A percentile compares a stretch with the other conserved stretches of the same genome.
These are phyloP conservation scores for Penicillium bialowiezense DNA, from an alignment of 495 filamentous ascomycete species.

Conservation along the genomic window DNA sequence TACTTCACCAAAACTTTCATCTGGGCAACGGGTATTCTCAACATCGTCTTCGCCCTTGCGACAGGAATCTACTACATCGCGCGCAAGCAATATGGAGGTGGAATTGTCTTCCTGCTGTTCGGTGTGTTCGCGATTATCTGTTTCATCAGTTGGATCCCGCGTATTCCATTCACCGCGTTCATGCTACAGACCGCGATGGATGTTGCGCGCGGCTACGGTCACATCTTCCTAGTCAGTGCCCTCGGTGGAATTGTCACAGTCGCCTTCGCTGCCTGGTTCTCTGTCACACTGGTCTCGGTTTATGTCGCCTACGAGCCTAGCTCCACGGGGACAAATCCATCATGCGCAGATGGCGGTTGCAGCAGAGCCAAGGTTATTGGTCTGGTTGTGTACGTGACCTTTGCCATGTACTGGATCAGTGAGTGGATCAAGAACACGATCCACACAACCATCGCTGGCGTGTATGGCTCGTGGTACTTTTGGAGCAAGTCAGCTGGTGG, in stretches of 20 bases:
- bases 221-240: conserved; percentile 82
- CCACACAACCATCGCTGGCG: conserved; percentile 80
- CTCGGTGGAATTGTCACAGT: conserved; percentile 73
- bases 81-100: conserved; percentile 71
- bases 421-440: conserved; percentile 92
- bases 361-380: conserved; percentile 75
- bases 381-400: conserved; percentile 80
- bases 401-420: conserved; percentile 87
- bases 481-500: conserved; percentile 55
- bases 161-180: conserved; percentile 84
- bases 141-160: conserved; percentile 77
- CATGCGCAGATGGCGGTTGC: conserved; percentile 71
- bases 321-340: conserved; percentile 48
- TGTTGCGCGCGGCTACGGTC: conserved; percentile 74
- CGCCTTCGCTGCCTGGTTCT: conserved; percentile 68
- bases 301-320: conserved; percentile 78
- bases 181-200: conserved; percentile 90
- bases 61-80: conserved; percentile 67
- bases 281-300: conserved; percentile 58
- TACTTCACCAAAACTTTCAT: conserved; percentile 87
- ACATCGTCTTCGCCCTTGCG: conserved; percentile 64
- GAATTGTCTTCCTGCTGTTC: conserved; percentile 82
- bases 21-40: conserved; percentile 75
- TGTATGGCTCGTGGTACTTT: conserved; percentile 95
- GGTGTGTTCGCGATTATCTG: conserved; percentile 76